phyloP scores from a whole-genome alignment of 495 filamentous ascomycete genomes.

The Hyaloscypha variabilis region DNA sequence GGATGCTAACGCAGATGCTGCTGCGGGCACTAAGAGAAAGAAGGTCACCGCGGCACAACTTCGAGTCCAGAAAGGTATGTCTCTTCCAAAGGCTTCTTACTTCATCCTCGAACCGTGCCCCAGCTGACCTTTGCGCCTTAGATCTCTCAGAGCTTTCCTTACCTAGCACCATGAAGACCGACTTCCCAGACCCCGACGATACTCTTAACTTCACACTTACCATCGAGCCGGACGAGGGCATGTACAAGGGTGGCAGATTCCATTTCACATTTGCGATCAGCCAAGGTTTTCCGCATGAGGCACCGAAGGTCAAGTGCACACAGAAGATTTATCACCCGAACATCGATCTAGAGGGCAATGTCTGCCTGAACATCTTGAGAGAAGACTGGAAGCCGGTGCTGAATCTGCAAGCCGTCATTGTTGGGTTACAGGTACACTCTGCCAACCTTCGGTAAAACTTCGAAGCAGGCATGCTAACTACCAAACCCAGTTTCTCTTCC shows the following conservation, averaged over 20 bases:
- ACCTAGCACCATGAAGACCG: slow-evolving; percentile 86
- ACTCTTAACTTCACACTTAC: slow-evolving; percentile 94
- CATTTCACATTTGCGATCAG: slow-evolving; percentile 90
- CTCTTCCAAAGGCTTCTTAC: not conserved
- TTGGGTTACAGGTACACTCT: slow-evolving; percentile 77
- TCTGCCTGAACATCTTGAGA: slow-evolving; percentile 93
- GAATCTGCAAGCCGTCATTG: slow-evolving; percentile 95
- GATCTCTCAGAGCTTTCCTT: slow-evolving; percentile 92
- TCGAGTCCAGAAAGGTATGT: slow-evolving; percentile 89
- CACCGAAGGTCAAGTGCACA: slow-evolving; percentile 95
- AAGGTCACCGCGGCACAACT: slow-evolving; percentile 96
- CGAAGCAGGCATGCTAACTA: not conserved
- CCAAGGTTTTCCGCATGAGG: slow-evolving; percentile 95
- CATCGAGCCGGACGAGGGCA: slow-evolving; percentile 95
- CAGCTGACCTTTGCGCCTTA: slow-evolving; percentile 37
- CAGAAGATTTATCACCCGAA: slow-evolving; percentile 99
- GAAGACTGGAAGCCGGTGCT: slow-evolving; percentile 99
- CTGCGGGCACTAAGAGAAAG: slow-evolving; percentile 81
- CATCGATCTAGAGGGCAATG: slow-evolving; percentile 96
- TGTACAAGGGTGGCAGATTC: slow-evolving; percentile 92
- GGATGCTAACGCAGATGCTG: slow-evolving; percentile 77
- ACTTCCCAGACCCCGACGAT: slow-evolving; percentile 93
- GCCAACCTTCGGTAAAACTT: not conserved
- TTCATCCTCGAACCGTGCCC: not conserved
- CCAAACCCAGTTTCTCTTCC: slow-evolving; percentile 78